These are phyloP conservation scores for Rhodosporidiobolus odoratus DNA, from an alignment of 768 basidiomycete genomes.

Conservation along the genomic window DNA sequence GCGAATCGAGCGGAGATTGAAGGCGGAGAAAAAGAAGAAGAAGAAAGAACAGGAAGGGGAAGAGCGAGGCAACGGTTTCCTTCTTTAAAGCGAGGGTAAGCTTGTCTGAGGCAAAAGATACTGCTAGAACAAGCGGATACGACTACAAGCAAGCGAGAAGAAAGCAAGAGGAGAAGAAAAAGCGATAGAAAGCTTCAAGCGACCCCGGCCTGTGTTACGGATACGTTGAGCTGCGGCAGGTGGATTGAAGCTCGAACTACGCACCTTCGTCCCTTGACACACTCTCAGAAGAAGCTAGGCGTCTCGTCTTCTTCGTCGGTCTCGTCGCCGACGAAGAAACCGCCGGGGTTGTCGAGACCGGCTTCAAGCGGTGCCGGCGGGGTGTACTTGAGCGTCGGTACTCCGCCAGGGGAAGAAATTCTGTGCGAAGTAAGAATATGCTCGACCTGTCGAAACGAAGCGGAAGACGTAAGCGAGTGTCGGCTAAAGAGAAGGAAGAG, in stretches of 20 bases:
- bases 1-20: no score
- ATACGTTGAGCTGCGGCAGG: no score
- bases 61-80: background rate
- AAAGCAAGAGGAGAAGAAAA: background rate
- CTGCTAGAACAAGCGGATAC: no score
- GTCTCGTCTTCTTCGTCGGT: background rate
- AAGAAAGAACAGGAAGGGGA: background rate
- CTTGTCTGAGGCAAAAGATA: background rate
- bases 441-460: background rate
- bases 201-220: background rate
- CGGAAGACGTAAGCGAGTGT: background rate
- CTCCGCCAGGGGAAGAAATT: background rate
- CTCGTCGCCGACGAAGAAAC: background rate
- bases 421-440: background rate
- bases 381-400: background rate
- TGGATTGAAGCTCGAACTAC: no score
- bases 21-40: no score
- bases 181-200: background rate
- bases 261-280: background rate
- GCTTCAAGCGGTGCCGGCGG: background rate
- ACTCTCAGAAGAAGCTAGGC: background rate
- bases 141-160: background rate
- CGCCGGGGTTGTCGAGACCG: background rate
- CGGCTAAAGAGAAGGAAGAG: background rate
- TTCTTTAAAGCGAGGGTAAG: no score